Percentiles rank a stretch among this genome's conserved stretches.
phyloP scores from a whole-genome alignment of 2,329 filamentous ascomycete genomes.

The Macrophomina tecta region DNA sequence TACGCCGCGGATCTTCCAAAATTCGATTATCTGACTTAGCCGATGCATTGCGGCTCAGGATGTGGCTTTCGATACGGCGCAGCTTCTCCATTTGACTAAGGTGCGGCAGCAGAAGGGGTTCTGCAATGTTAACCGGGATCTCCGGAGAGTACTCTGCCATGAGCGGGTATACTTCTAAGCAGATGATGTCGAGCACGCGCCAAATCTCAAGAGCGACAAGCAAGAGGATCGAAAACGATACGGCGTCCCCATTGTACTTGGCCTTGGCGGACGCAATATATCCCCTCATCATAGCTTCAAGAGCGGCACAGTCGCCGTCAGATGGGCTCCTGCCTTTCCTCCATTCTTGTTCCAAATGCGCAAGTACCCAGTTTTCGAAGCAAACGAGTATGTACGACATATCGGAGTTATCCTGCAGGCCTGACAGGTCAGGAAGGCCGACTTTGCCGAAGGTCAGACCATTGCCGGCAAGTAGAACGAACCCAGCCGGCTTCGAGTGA shows the following conservation, averaged over 20 bases:
- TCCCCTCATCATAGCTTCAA: slow-evolving; percentile 22
- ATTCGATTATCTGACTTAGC: slow-evolving; percentile 30
- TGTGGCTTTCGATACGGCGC: slow-evolving; percentile 53
- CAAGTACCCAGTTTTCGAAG: slow-evolving; percentile 60
- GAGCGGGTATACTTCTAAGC: slow-evolving; percentile 46
- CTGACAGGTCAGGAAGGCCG: slow-evolving; percentile 27
- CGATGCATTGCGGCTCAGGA: slow-evolving; percentile 42
- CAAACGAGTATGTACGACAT: slow-evolving; percentile 41
- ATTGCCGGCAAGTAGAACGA: not conserved
- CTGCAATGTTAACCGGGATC: slow-evolving; percentile 48
- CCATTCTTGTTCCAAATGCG: slow-evolving; percentile 48
- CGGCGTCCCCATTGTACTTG: slow-evolving; percentile 51
- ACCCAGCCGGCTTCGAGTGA: not conserved
- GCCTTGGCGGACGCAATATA: slow-evolving; percentile 30
- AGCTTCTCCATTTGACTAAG: slow-evolving; percentile 57
- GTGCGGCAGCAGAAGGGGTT: slow-evolving; percentile 54
- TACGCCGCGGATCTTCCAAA: not conserved
- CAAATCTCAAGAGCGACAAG: slow-evolving; percentile 65
- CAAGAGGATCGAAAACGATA: slow-evolving; percentile 60
- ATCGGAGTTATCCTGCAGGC: not conserved
- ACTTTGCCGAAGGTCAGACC: slow-evolving; percentile 22
- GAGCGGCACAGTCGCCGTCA: slow-evolving; percentile 37
- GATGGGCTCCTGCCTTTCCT: slow-evolving; percentile 31
- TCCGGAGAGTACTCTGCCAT: slow-evolving; percentile 56
- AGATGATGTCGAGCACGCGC: slow-evolving; percentile 61